These are phyloP conservation scores for Metschnikowia matae DNA, from an alignment of 805 yeast genomes.

Conservation along the genomic window DNA sequence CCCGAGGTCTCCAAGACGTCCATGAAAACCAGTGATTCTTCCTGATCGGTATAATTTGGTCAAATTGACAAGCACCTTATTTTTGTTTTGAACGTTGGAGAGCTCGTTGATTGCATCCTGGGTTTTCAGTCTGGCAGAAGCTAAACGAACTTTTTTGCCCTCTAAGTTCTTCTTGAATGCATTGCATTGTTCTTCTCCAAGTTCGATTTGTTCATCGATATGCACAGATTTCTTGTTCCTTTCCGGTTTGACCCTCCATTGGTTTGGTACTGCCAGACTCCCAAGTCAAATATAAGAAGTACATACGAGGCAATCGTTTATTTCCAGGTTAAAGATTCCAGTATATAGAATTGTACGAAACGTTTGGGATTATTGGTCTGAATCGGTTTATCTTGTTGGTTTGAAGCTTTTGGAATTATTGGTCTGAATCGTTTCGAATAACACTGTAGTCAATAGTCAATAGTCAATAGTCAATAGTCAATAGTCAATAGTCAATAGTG, in stretches of 20 bases:
- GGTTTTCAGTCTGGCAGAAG: constrained; percentile 54
- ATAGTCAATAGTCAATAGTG: too few relatives aligned
- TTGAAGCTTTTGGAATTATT: too few relatives aligned
- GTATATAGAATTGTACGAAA: too few relatives aligned
- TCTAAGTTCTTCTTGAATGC: constrained; percentile 47
- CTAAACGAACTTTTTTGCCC: constrained; percentile 51
- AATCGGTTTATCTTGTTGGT: too few relatives aligned
- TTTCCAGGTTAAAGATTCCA: too few relatives aligned
- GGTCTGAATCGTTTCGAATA: too few relatives aligned
- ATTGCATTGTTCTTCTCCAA: constrained; percentile 56
- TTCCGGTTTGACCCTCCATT: constrained; percentile 44
- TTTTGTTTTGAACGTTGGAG: constrained; percentile 60
- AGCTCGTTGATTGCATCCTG: constrained; percentile 63
- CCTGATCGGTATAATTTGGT: constrained; percentile 72
- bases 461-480: too few relatives aligned
- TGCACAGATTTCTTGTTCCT: constrained; percentile 49
- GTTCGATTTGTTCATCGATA: constrained; percentile 48
- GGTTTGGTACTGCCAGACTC: too few relatives aligned
- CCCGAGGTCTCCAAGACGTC: constrained; percentile 91
- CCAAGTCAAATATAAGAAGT: too few relatives aligned
- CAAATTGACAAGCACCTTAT: constrained; percentile 66
- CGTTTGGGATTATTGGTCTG: too few relatives aligned
- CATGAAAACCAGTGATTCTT: constrained; percentile 79
- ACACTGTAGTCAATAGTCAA: too few relatives aligned
- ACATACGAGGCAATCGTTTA: too few relatives aligned